Base-by-base conservation (phyloP, 768 basidiomycete genomes). In the Sporobolomyces phaffii region DNA sequence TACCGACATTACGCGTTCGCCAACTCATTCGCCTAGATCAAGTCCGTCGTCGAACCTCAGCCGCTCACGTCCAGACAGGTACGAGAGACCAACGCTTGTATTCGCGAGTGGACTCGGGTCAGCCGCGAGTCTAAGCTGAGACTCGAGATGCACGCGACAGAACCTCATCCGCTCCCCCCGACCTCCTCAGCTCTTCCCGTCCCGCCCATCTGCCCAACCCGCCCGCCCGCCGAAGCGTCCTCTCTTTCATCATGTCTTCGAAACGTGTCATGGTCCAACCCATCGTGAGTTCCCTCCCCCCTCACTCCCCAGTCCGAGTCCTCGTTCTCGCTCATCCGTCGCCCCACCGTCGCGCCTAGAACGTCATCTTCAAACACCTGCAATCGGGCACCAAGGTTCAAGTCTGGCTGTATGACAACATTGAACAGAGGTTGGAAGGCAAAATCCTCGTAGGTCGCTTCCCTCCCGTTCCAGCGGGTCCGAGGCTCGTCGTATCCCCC, bases 261-360 rank as follows among this genome's bases (percentile, higher is more conserved):
- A 67, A 91, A 77, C 89, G 91, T 77, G 93, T 97, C 83, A 91
- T 97, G 91, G 94, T 97, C 68, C 94, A 97, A 80, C 92, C 92
- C 86, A 96, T 96, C 86, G 93, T 94, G 79, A 75, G 90, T 81
- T 2, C n/a, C 38, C n/a, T 18, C 10, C 5, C 14, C 31, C 6
- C 36, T n/a, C n/a, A n/a, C n/a, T n/a, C n/a, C n/a, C n/a, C n/a
- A n/a, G n/a, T n/a, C n/a, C n/a, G n/a, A n/a, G n/a, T n/a, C 14
- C 8, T 29, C 20, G 29, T 44, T 38, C 22, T 48, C 26, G 3
- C 13, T 24, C 20, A 26, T 18, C 34, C 17, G 13, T 26, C 15
- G 24, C 36, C 20, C 36, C 17, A 5, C 14, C 20, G 22, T 40
- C 26, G 11, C 52, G 1, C 13, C 17, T 50, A 93, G 91, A 94